Evolutionary conservation across 495 filamentous ascomycete genomes (phyloP), one percentile per base, ranked within the genome.

Genomic region (Thermochaetoides thermophila): DNA sequence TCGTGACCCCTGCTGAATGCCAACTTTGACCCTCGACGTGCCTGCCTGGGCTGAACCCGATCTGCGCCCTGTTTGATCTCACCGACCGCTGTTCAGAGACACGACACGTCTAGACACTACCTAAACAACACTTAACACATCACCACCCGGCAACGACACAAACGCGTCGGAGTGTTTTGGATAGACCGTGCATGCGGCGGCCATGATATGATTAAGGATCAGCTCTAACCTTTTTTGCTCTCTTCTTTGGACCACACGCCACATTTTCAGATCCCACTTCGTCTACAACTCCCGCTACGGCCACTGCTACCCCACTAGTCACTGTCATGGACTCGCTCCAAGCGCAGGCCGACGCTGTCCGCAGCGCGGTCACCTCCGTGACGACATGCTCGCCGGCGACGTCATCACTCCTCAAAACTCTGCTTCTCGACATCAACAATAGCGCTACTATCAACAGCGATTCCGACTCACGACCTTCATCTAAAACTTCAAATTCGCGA

Each of bases 301-400:
- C n/a, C n/a, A n/a, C n/a, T n/a, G n/a, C n/a, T n/a, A n/a, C n/a
- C n/a, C n/a, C n/a, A n/a, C n/a, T n/a, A n/a, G n/a, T n/a, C n/a
- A n/a, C n/a, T n/a, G n/a, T 48, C 42, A 71, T 73, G 68, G 54
- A 60, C 47, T 55, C 66, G 18, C 24, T 54, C 36, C 40, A 48
- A 32, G 37, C 52, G 6, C 54, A 54, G 19, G 57, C 55, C 27
- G 68, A 70, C 32, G 55, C 60, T n/a, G 59, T 73, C 45, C 63
- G 66, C 46, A 47, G 49, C 34, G 63, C 68, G 10, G 57, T 71
- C 22, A 34, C 55, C 17, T 66, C 69, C 10, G 46, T 60, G 26
- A 57, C 64, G 40, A 68, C 66, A 44, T 74, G 71, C 42, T 64
- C 65, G 12, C 56, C 66, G 17, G 39, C 57, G 5, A 71, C 55